Evolutionary conservation across 1,284 basidiomycete species (phyloP), one percentile per base, ranked within the genome.

Genomic region (Ustilago nuda): DNA sequence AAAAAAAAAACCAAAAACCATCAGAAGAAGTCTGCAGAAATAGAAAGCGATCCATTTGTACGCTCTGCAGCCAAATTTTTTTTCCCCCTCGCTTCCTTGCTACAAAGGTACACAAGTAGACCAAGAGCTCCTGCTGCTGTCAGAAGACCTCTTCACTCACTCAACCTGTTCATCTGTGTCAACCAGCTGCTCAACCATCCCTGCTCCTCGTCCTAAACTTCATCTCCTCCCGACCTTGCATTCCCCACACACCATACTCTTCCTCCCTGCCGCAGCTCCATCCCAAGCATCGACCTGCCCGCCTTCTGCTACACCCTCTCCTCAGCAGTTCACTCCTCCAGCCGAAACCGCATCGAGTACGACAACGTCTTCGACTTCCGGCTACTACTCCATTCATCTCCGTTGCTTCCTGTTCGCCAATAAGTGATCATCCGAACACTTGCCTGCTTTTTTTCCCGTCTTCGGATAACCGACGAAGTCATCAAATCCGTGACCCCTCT

Each of bases 41-140:
- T 37, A 51, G 69, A 62, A 57, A 59, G 60, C 52, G 56, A 58
- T 51, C 60, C 48, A 51, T 51, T 43, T 41, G 27, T 62, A 52
- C 60, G 43, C 23, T 54, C 35, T 36, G 48, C 55, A 54, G 33
- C 23, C 50, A 15, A 27, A n/a, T n/a, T n/a, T 11, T 52, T 61
- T 61, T 61, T 51, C 56, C 32, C 46, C 46, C 27, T 52, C 36
- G 27, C 30, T 43, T 37, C 17, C 19, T 27, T 27, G 23, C 23
- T 27, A 3, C 23, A 27, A 27, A 27, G 23, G 23, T 12, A 17
- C 13, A 13, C 27, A 37, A 23, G 48, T 52, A 33, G 50, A 60
- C 17, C n/a, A 45, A 45, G n/a, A 52, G 52, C 32, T 53, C 52
- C 36, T 55, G 3, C 19, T 27, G 15, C 35, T 54, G 39, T 61